Evolutionary conservation across 768 basidiomycete genomes (phyloP).

Genomic region (Leccinum subtestaceum): DNA sequence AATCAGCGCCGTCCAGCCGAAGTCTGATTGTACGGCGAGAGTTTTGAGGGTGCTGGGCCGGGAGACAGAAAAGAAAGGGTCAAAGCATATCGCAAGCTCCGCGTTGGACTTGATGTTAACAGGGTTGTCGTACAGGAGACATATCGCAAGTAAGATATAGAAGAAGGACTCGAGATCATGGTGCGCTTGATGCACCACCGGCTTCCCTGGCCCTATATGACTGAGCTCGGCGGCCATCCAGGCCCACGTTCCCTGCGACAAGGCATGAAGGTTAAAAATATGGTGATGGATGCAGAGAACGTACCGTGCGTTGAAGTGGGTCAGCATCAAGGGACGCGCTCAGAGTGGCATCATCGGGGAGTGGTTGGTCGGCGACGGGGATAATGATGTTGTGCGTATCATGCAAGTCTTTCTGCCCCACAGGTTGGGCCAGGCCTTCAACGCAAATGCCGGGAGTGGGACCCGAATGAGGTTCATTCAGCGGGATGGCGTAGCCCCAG

Average conservation of each 20-base stretch:
- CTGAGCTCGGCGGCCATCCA: constrained; percentile 10
- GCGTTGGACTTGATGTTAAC: no score
- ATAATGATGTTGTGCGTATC: background rate
- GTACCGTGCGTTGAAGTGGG: background rate
- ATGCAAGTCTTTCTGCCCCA: background rate
- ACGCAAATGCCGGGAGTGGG: no score
- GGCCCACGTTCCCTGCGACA: constrained; percentile 1
- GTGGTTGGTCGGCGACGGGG: background rate
- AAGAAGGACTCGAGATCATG: constrained; percentile 14
- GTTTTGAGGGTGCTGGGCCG: background rate
- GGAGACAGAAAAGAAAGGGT: background rate
- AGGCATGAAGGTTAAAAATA: no score
- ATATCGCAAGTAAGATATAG: constrained; percentile 7
- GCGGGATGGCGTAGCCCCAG: constrained; percentile 5
- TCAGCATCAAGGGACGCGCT: background rate
- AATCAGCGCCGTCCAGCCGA: background rate
- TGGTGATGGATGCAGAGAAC: no score
- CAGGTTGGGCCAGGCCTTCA: no score
- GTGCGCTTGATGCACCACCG: background rate
- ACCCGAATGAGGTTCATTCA: no score
- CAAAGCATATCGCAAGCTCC: background rate
- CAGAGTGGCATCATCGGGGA: background rate
- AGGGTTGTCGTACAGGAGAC: constrained; percentile 2
- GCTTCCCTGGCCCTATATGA: background rate
- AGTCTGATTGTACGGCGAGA: background rate